These are phyloP conservation scores for Miscanthus lutarioriparius DNA, from an alignment of 176 grass and related monocot species.

Conservation along the genomic window DNA sequence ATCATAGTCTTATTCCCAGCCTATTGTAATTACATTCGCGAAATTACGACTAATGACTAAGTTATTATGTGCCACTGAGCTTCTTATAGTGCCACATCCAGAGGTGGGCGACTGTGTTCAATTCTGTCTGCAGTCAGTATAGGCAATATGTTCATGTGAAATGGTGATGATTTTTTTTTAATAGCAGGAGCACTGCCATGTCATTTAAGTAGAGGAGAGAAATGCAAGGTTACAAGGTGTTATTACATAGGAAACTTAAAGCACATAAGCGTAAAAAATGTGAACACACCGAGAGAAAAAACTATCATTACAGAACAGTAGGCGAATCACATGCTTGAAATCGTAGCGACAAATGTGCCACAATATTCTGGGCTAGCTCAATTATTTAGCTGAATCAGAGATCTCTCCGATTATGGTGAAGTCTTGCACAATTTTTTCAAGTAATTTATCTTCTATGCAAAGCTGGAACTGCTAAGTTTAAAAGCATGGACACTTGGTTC, in stretches of 20 bases:
- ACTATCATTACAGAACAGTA: not conserved
- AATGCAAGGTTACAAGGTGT: not conserved
- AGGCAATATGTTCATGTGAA: constrained; percentile 9
- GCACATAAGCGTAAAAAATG: not conserved
- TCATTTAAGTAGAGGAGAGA: not conserved
- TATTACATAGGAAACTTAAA: not conserved
- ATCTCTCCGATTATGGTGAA: not conserved
- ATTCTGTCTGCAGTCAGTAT: not conserved
- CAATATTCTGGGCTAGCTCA: not conserved
- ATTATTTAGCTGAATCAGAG: not conserved
- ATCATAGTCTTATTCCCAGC: not conserved
- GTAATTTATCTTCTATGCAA: not conserved
- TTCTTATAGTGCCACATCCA: not conserved
- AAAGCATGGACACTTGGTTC: constrained; percentile 11
- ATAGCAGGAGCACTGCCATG: not conserved
- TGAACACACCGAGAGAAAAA: not conserved
- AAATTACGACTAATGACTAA: not conserved
- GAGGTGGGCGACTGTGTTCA: not conserved
- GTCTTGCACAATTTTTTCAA: not conserved
- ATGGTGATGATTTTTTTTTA: not conserved
- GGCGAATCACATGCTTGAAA: not conserved
- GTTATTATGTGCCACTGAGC: not conserved
- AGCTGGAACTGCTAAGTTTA: constrained; percentile 11
- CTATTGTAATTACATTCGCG: not conserved
- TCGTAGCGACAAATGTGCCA: not conserved